These are phyloP conservation scores for Candida dajiaensis DNA, from an alignment of 805 yeast species.

Conservation along the genomic window DNA sequence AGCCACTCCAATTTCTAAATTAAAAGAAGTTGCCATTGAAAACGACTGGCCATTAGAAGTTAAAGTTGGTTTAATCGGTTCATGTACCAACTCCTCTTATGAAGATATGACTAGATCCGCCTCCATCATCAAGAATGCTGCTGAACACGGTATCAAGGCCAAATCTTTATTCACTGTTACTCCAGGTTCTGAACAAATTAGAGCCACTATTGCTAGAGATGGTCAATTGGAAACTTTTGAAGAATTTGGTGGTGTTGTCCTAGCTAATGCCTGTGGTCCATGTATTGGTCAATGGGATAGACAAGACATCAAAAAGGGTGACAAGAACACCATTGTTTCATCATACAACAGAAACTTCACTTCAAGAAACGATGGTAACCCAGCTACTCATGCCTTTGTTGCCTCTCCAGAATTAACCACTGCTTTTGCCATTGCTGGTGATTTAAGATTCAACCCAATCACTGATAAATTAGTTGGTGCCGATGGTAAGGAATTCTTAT, in stretches of 20 bases:
- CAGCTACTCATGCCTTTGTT: slow-evolving; percentile 93
- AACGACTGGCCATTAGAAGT: slow-evolving; percentile 92
- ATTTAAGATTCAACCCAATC: slow-evolving; percentile 92
- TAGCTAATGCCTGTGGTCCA: slow-evolving; percentile 99
- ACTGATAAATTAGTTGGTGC: slow-evolving; percentile 84
- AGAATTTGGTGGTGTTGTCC: slow-evolving; percentile 88
- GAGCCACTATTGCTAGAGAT: slow-evolving; percentile 97
- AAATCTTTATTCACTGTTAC: slow-evolving; percentile 90
- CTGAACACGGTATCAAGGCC: slow-evolving; percentile 82
- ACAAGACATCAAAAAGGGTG: slow-evolving; percentile 86
- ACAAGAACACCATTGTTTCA: slow-evolving; percentile 93
- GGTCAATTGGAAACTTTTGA: slow-evolving; percentile 85
- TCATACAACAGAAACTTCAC: slow-evolving; percentile 98
- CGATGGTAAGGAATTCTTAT: slow-evolving; percentile 86
- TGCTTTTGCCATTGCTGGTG: slow-evolving; percentile 94
- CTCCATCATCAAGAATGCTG: slow-evolving; percentile 87
- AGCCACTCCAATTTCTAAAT: slow-evolving; percentile 88
- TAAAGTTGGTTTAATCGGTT: slow-evolving; percentile 93
- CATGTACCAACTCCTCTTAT: slow-evolving; percentile 97
- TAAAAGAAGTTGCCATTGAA: slow-evolving; percentile 75
- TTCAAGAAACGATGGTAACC: slow-evolving; percentile 97
- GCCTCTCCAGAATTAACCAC: slow-evolving; percentile 96
- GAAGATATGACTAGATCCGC: slow-evolving; percentile 98
- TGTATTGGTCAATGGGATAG: slow-evolving; percentile 99
- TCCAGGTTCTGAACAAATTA: slow-evolving; percentile 97